These are phyloP conservation scores for Candida xyloterini DNA, from an alignment of 805 yeast species.

Conservation along the genomic window DNA sequence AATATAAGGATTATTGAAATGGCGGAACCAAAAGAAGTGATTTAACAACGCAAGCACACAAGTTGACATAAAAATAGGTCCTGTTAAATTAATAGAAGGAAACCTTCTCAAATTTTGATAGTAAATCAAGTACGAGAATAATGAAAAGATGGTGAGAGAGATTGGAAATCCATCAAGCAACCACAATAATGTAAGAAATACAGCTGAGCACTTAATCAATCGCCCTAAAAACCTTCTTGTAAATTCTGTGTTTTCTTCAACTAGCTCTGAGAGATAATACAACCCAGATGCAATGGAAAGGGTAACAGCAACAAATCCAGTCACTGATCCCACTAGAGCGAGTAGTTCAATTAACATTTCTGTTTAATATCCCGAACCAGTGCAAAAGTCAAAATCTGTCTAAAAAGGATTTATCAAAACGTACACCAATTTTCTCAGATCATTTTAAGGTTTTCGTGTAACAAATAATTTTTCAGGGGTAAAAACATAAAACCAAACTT, in stretches of 20 bases:
- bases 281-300: slow-evolving; percentile 80
- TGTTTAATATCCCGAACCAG: background rate
- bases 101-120: slow-evolving; percentile 73
- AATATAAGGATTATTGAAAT: slow-evolving; percentile 69
- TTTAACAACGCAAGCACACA: slow-evolving; percentile 72
- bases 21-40: slow-evolving; percentile 87
- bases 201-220: slow-evolving; percentile 61
- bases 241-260: slow-evolving; percentile 88
- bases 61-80: slow-evolving; percentile 67
- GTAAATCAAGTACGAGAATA: slow-evolving; percentile 70
- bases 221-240: slow-evolving; percentile 68
- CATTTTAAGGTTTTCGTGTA: background rate
- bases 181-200: slow-evolving; percentile 51
- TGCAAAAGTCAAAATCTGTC: background rate
- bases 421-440: too few relatives aligned
- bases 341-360: slow-evolving; percentile 56
- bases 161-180: slow-evolving; percentile 80
- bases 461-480: background rate
- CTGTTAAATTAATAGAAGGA: slow-evolving; percentile 76
- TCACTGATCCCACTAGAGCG: slow-evolving; percentile 56
- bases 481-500: background rate
- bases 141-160: slow-evolving; percentile 60
- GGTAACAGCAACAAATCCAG: slow-evolving; percentile 61
- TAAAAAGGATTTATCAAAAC: background rate
- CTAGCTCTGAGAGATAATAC: slow-evolving; percentile 85